Conservation (phyloP, 768 basidiomycete species). For the Hypsizygus marmoreus region DNA sequence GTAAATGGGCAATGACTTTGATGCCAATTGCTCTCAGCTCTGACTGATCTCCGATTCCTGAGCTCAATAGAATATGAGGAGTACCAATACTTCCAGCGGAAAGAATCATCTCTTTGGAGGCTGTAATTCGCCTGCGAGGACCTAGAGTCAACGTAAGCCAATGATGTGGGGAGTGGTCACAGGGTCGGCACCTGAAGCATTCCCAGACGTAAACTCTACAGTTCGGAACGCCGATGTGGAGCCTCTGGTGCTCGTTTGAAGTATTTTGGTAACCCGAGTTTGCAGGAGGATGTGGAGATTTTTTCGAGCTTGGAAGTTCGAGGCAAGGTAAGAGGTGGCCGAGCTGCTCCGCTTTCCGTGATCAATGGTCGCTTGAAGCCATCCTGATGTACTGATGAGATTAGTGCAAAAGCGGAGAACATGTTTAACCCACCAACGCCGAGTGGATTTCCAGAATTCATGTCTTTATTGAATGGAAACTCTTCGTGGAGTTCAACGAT, state of each 20-base stretch:
- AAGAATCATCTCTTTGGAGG: constrained; percentile 11
- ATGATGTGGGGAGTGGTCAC: too few relatives aligned
- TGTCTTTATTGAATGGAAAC: constrained; percentile 43
- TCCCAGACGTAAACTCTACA: constrained; percentile 7
- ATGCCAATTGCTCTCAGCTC: constrained; percentile 23
- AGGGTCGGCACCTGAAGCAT: neutral
- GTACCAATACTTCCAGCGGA: constrained; percentile 36
- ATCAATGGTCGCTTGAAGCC: constrained; percentile 14
- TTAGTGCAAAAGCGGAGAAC: constrained; percentile 14
- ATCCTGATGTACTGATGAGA: constrained; percentile 16
- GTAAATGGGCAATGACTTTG: constrained; percentile 24
- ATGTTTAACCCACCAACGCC: constrained; percentile 35
- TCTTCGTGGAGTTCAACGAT: constrained; percentile 33
- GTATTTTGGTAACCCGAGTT: constrained; percentile 23
- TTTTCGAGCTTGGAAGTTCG: constrained; percentile 20
- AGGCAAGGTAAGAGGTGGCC: constrained; percentile 20
- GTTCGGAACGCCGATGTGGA: neutral
- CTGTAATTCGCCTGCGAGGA: constrained; percentile 12
- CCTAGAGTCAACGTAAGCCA: neutral
- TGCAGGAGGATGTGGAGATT: constrained; percentile 30
- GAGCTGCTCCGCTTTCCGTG: constrained; percentile 19
- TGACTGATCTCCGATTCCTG: constrained; percentile 29
- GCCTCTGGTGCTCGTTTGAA: constrained; percentile 12
- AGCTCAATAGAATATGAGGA: constrained; percentile 33
- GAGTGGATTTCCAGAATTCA: constrained; percentile 41